These are phyloP conservation scores for Neurospora sp. DNA, from an alignment of 2,329 filamentous ascomycete genomes.

Conservation along the genomic window DNA sequence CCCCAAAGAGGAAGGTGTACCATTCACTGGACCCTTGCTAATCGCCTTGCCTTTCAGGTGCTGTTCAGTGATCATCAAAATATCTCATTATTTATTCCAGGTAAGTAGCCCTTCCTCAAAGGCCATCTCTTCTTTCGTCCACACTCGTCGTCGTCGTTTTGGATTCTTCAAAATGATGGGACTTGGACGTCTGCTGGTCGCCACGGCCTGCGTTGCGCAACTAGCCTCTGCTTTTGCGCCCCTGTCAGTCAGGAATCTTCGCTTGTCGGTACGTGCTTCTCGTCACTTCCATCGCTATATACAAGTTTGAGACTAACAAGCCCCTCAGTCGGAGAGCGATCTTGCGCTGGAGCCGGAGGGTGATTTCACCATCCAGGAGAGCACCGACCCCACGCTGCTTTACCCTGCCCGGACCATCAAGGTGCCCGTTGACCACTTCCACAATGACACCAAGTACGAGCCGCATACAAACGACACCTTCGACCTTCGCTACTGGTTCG, in stretches of 20 bases:
- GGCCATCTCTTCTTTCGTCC: background rate
- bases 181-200: background rate
- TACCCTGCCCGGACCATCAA: constrained; percentile 32
- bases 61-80: background rate
- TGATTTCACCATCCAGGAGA: constrained; percentile 1
- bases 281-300: background rate
- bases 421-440: constrained; percentile 69
- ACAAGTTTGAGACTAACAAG: background rate
- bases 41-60: background rate
- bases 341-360: background rate
- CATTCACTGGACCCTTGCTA: background rate
- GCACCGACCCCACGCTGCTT: constrained; percentile 9
- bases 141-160: background rate
- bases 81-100: background rate
- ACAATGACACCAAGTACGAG: constrained; percentile 67
- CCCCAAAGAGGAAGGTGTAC: background rate
- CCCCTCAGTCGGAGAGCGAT: background rate
- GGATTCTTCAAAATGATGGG: background rate
- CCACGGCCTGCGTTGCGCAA: background rate
- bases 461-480: constrained; percentile 64
- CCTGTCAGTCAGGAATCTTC: background rate
- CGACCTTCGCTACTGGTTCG: constrained; percentile 73
- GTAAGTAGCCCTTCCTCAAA: background rate
- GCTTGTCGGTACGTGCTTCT: background rate
- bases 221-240: background rate